Conservation (phyloP, 306 rosid species). For the Lotus japonicus region DNA sequence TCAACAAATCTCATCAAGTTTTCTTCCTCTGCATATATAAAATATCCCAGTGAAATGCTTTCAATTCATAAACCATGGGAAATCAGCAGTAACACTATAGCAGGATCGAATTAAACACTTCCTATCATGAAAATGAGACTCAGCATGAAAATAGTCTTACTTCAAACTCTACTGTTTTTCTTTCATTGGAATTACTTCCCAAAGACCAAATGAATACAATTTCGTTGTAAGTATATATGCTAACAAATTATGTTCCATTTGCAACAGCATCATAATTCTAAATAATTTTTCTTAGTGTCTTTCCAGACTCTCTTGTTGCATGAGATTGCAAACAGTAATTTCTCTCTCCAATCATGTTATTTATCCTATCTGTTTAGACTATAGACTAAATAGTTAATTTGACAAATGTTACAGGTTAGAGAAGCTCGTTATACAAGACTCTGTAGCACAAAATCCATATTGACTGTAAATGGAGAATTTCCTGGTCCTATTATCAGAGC, state of each 20-base stretch:
- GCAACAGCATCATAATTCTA: neutral
- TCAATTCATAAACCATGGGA: neutral
- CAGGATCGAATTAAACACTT: neutral
- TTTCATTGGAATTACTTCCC: neutral
- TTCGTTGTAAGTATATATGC: conserved; percentile 16
- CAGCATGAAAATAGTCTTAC: neutral
- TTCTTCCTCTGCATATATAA: neutral
- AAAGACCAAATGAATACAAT: neutral
- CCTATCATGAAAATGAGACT: conserved; percentile 6
- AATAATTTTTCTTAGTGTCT: neutral
- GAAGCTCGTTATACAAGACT: conserved; percentile 24
- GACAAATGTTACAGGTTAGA: conserved; percentile 15
- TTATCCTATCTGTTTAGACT: neutral
- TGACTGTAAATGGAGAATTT: conserved; percentile 33
- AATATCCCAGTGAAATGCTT: neutral
- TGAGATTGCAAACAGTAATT: neutral
- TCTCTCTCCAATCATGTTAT: neutral
- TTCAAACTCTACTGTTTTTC: neutral
- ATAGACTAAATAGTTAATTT: neutral
- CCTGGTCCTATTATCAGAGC: conserved; percentile 26
- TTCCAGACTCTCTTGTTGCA: neutral
- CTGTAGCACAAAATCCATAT: conserved; percentile 16
- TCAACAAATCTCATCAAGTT: neutral
- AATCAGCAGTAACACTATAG: neutral
- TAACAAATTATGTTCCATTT: too few species aligned